Conservation (phyloP, 768 basidiomycete genomes). For the Cystobasidium tubakii region DNA sequence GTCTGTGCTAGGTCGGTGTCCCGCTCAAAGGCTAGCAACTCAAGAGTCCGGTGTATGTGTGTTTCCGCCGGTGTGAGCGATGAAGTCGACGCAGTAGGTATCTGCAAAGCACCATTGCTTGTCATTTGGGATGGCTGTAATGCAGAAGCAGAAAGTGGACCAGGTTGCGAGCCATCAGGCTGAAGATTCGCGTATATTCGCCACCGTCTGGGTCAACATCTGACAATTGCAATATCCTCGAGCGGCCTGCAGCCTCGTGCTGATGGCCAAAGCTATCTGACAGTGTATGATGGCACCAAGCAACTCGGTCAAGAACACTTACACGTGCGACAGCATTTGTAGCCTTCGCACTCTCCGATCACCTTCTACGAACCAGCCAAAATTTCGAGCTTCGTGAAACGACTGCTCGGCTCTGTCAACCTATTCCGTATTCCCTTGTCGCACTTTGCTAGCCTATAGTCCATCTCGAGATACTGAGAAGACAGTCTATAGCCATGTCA, state of each 20-base stretch:
- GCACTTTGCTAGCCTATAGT: background rate
- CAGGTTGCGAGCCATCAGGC: too few relatives aligned
- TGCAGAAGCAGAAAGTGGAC: background rate
- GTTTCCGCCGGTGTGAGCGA: background rate
- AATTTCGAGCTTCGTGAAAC: background rate
- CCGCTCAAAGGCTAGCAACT: conserved; percentile 28
- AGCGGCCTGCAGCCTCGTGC: too few relatives aligned
- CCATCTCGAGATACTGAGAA: background rate
- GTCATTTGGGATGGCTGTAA: background rate
- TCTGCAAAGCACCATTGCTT: background rate
- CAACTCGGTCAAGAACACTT: too few relatives aligned
- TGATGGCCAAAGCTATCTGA: too few relatives aligned
- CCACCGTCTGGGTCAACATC: too few relatives aligned
- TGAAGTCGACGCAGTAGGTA: background rate
- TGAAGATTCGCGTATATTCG: too few relatives aligned
- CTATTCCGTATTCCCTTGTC: background rate
- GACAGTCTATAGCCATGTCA: conserved; percentile 5
- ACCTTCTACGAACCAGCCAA: background rate
- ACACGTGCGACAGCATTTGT: background rate
- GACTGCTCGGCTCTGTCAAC: background rate
- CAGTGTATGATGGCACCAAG: too few relatives aligned
- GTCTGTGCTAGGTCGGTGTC: conserved; percentile 32
- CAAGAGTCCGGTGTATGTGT: conserved; percentile 23
- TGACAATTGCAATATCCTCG: too few relatives aligned
- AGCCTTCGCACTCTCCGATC: background rate